Evolutionary conservation across 2,329 filamentous ascomycete species (phyloP).

Genomic region (Chrysoporthe deuterocubensis): DNA sequence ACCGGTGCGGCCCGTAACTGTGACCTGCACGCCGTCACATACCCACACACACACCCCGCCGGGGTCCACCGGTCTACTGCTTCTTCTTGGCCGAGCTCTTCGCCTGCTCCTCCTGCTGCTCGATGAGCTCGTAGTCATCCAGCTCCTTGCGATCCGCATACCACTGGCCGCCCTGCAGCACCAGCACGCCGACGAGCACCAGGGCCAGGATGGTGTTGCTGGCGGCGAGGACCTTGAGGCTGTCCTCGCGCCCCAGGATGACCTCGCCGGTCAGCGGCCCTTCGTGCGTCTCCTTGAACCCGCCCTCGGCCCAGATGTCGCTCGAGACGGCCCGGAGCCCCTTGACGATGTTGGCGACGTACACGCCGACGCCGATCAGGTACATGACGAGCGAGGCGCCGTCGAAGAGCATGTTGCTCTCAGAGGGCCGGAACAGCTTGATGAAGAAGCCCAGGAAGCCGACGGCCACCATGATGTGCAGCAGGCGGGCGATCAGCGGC

Average conservation of each 20-base stretch:
- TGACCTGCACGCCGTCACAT: not conserved
- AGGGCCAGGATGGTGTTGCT: slow-evolving; percentile 96
- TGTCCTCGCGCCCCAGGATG: slow-evolving; percentile 82
- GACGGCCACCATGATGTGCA: slow-evolving; percentile 89
- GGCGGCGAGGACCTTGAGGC: slow-evolving; percentile 84
- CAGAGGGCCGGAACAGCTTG: slow-evolving; percentile 92
- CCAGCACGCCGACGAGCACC: slow-evolving; percentile 86
- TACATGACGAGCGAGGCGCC: slow-evolving; percentile 81
- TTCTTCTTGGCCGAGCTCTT: slow-evolving; percentile 30
- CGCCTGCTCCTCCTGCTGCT: slow-evolving; percentile 46
- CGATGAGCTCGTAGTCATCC: slow-evolving; percentile 73
- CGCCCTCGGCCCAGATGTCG: slow-evolving; percentile 60
- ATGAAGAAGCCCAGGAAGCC: slow-evolving; percentile 87
- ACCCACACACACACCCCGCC: not conserved
- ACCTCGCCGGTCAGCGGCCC: slow-evolving; percentile 61
- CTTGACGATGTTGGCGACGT: slow-evolving; percentile 96
- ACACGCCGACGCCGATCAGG: slow-evolving; percentile 87
- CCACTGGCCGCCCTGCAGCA: slow-evolving; percentile 96
- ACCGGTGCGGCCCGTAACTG: not conserved
- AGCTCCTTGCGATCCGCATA: slow-evolving; percentile 94
- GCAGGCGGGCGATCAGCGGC: slow-evolving; percentile 87
- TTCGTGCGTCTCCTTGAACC: slow-evolving; percentile 45
- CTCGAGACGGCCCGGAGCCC: slow-evolving; percentile 82
- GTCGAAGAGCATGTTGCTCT: slow-evolving; percentile 95
- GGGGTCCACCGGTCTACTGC: slow-evolving; percentile 24